Evolutionary conservation across 2,329 filamentous ascomycete genomes (phyloP).

Genomic region (Nannizzia gypsea): DNA sequence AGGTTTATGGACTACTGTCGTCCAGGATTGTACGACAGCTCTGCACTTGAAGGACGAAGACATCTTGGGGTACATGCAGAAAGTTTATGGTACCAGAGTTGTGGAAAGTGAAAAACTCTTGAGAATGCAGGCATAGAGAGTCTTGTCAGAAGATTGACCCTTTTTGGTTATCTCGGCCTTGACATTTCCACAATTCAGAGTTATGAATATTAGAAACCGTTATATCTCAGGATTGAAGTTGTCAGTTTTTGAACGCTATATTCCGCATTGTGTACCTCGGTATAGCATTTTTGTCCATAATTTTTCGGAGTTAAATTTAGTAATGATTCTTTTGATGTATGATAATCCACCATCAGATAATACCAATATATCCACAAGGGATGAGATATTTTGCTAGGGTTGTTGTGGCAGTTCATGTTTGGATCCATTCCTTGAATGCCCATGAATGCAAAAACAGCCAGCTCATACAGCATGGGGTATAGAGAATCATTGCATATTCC

Average conservation of each 20-base stretch:
- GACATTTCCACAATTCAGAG: neutral
- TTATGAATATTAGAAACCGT: neutral
- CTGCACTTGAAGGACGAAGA: neutral
- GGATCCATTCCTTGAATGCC: neutral
- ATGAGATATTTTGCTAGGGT: neutral
- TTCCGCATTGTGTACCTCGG: neutral
- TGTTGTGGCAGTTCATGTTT: neutral
- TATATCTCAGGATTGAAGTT: neutral
- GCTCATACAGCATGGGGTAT: neutral
- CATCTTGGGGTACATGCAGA: slow-evolving; percentile 4
- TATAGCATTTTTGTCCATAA: neutral
- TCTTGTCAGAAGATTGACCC: neutral
- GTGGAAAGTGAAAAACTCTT: slow-evolving; percentile 3
- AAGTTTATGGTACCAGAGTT: slow-evolving; percentile 4
- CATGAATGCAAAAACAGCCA: neutral
- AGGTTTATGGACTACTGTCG: slow-evolving; percentile 5
- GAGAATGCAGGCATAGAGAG: neutral
- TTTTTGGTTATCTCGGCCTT: neutral
- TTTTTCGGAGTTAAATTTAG: neutral
- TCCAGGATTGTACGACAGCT: slow-evolving; percentile 4
- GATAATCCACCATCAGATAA: neutral
- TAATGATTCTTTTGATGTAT: neutral
- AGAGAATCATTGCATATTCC: no score
- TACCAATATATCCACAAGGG: neutral
- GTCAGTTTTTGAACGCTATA: neutral